These are phyloP conservation scores for Phytophthora litchii DNA, from an alignment of 352 stramenopile genomes.

Conservation along the genomic window DNA sequence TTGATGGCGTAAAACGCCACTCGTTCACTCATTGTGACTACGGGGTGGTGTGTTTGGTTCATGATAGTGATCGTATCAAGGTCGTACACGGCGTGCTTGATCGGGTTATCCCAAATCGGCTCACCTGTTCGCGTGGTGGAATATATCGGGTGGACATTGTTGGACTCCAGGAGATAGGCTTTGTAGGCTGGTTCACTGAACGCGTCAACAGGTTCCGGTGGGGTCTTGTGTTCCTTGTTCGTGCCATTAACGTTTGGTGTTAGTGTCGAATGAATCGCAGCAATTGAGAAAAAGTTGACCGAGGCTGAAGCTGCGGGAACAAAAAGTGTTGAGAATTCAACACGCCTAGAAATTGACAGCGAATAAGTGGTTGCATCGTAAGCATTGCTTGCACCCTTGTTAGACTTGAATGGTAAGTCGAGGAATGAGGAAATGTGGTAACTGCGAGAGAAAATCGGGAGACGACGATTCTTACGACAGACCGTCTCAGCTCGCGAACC, in stretches of 20 bases:
- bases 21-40: slow-evolving; percentile 42
- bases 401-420: not conserved
- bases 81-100: slow-evolving; percentile 48
- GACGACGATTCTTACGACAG: not conserved
- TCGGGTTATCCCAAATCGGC: slow-evolving; percentile 49
- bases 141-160: slow-evolving; percentile 8
- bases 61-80: slow-evolving; percentile 41
- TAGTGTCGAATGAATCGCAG: not conserved
- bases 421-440: slow-evolving; percentile 6
- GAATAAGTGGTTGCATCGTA: not conserved
- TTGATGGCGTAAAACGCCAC: slow-evolving; percentile 48
- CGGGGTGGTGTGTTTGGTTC: slow-evolving; percentile 45
- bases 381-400: not conserved
- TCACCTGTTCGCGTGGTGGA: slow-evolving; percentile 21
- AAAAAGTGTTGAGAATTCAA: not conserved
- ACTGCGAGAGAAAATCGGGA: slow-evolving; percentile 1
- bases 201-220: not conserved
- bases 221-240: not conserved
- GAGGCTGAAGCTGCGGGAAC: not conserved
- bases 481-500: not conserved
- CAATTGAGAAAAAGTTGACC: not conserved
- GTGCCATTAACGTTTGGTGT: not conserved
- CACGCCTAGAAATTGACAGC: not conserved
- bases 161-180: slow-evolving; percentile 34
- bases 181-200: slow-evolving; percentile 23